phyloP scores from a whole-genome alignment of 495 filamentous ascomycete genomes.

The Delitschia confertaspora region DNA sequence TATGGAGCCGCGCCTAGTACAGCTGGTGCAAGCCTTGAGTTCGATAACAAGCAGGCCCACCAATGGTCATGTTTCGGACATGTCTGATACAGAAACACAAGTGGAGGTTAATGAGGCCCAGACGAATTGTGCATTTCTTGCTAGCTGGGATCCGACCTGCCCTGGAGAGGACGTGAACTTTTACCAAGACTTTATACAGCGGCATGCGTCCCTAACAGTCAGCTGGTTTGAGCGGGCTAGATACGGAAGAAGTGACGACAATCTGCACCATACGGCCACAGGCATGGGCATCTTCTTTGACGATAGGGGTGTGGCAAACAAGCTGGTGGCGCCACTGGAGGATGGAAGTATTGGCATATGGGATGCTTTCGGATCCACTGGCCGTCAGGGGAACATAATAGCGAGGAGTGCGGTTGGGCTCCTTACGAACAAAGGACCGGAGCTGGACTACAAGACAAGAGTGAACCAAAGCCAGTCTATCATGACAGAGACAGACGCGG shows the following conservation, averaged over 20 bases:
- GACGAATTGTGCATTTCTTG: slow-evolving; percentile 47
- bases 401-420: slow-evolving; percentile 57
- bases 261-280: slow-evolving; percentile 41
- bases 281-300: slow-evolving; percentile 60
- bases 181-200: slow-evolving; percentile 82
- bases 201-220: slow-evolving; percentile 62
- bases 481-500: slow-evolving; percentile 57
- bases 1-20: slow-evolving; percentile 31
- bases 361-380: slow-evolving; percentile 57
- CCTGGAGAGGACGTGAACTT: slow-evolving; percentile 60
- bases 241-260: slow-evolving; percentile 31
- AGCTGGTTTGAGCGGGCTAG: slow-evolving; percentile 52
- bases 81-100: slow-evolving; percentile 32
- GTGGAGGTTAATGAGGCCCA: slow-evolving; percentile 27
- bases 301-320: slow-evolving; percentile 42
- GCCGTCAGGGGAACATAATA: slow-evolving; percentile 55
- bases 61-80: slow-evolving; percentile 11
- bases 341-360: slow-evolving; percentile 81
- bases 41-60: too few relatives aligned
- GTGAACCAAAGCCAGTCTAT: slow-evolving; percentile 36
- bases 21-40: too few relatives aligned
- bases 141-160: slow-evolving; percentile 75
- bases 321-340: slow-evolving; percentile 70
- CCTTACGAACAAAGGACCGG: slow-evolving; percentile 36
- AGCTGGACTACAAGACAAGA: slow-evolving; percentile 34